Evolutionary conservation across 768 basidiomycete species (phyloP).

Genomic region (Lentinula sp.): DNA sequence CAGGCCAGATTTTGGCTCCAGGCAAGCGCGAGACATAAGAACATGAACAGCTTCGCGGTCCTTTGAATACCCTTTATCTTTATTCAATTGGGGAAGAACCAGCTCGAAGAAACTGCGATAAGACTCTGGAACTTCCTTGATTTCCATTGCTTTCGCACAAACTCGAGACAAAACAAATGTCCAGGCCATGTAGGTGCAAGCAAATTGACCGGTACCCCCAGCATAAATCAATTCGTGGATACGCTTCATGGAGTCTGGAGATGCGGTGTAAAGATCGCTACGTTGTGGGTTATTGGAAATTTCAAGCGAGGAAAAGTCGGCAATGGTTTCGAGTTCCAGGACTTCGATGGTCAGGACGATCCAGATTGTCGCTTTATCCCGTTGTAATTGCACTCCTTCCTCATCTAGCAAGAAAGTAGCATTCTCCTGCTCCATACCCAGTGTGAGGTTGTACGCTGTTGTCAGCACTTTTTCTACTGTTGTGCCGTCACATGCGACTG

Average conservation of each 20-base stretch:
- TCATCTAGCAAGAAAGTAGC: conserved; percentile 66
- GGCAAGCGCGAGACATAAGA: conserved; percentile 52
- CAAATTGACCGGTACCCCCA: conserved; percentile 56
- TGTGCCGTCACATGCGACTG: conserved; percentile 56
- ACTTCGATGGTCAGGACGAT: conserved; percentile 75
- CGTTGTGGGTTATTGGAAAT: conserved; percentile 44
- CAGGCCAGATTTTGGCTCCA: conserved; percentile 54
- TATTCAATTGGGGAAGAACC: conserved; percentile 33
- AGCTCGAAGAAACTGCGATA: conserved; percentile 53
- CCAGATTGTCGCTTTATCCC: conserved; percentile 72
- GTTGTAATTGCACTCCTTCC: conserved; percentile 56
- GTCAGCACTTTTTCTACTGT: conserved; percentile 60
- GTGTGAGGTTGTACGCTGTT: conserved; percentile 54
- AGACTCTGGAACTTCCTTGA: conserved; percentile 45
- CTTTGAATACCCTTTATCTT: conserved; percentile 41
- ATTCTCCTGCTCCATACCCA: conserved; percentile 62
- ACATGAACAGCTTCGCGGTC: conserved; percentile 50
- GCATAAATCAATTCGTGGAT: conserved; percentile 65
- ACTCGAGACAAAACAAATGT: conserved; percentile 71
- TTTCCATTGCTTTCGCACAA: conserved; percentile 34
- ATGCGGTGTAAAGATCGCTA: conserved; percentile 49
- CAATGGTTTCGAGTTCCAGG: conserved; percentile 69
- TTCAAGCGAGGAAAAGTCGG: conserved; percentile 45
- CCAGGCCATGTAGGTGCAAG: conserved; percentile 78
- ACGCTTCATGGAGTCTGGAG: conserved; percentile 53